These are phyloP conservation scores for Talaromyces thailandensis DNA, from an alignment of 495 filamentous ascomycete genomes.

Conservation along the genomic window DNA sequence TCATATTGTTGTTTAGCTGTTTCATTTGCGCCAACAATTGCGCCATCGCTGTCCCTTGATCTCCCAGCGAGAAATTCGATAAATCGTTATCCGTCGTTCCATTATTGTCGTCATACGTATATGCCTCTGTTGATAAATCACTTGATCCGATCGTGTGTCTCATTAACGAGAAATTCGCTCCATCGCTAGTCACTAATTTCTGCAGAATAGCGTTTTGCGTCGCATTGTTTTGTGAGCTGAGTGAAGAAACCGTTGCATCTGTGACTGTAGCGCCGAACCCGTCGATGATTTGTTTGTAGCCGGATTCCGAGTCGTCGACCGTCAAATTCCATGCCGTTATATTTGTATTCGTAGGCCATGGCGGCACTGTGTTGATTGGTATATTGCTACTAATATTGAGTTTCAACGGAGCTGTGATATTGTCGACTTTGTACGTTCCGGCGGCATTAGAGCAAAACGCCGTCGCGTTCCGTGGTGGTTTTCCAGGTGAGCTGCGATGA, in stretches of 20 bases:
- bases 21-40: conserved; percentile 25
- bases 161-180: conserved; percentile 41
- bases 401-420: not conserved
- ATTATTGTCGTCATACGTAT: conserved; percentile 43
- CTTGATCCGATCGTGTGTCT: conserved; percentile 47
- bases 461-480: not conserved
- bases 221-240: conserved; percentile 30
- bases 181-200: conserved; percentile 13
- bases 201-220: conserved; percentile 41
- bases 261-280: conserved; percentile 47
- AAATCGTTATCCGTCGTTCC: conserved; percentile 29
- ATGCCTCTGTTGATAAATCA: conserved; percentile 40
- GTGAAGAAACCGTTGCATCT: conserved; percentile 43
- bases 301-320: conserved; percentile 38
- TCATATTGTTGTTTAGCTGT: conserved; percentile 13
- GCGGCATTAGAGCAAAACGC: not conserved
- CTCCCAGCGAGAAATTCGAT: conserved; percentile 35
- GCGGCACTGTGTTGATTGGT: conserved; percentile 12
- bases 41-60: conserved; percentile 44
- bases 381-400: not conserved
- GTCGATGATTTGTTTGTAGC: conserved; percentile 39
- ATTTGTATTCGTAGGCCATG: not conserved
- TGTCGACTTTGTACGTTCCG: not conserved
- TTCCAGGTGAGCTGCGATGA: too few relatives aligned
- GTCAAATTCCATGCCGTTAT: conserved; percentile 30